phyloP scores from a whole-genome alignment of 2,329 filamentous ascomycete genomes.

The Venturia pyrina region DNA sequence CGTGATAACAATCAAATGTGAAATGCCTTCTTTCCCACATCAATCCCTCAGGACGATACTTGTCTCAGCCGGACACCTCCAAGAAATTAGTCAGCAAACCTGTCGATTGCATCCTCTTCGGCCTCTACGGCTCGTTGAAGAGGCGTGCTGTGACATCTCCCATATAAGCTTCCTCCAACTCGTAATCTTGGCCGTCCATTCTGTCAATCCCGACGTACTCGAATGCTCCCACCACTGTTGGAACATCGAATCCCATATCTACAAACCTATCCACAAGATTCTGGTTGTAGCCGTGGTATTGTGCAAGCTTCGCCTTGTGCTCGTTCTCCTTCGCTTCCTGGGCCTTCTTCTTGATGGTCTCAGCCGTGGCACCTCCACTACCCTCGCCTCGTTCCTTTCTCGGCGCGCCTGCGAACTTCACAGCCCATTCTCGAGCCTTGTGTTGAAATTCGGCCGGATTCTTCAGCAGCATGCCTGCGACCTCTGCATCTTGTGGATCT shows the following conservation, averaged over 20 bases:
- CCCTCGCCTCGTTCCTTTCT: slow-evolving; percentile 43
- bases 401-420: slow-evolving; percentile 71
- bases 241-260: slow-evolving; percentile 83
- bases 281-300: slow-evolving; percentile 80
- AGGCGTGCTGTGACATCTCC: slow-evolving; percentile 80
- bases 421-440: slow-evolving; percentile 83
- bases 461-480: slow-evolving; percentile 78
- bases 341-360: slow-evolving; percentile 44
- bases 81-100: not conserved
- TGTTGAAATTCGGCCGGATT: slow-evolving; percentile 69
- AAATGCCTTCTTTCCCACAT: not conserved
- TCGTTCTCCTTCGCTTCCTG: slow-evolving; percentile 45
- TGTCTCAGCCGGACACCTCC: not conserved
- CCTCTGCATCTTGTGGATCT: slow-evolving; percentile 93
- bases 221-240: slow-evolving; percentile 78
- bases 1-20: not conserved
- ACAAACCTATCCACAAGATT: slow-evolving; percentile 75
- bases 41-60: not conserved
- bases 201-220: slow-evolving; percentile 70
- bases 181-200: slow-evolving; percentile 68
- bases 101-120: not conserved
- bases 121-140: slow-evolving; percentile 51
- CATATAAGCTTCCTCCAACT: slow-evolving; percentile 82
- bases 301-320: slow-evolving; percentile 44
- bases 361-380: slow-evolving; percentile 41